A percentile compares a stretch with the other conserved stretches of the same genome.
These are phyloP conservation scores for Fusarium longipes DNA, from an alignment of 2,329 filamentous ascomycete species.

Conservation along the genomic window DNA sequence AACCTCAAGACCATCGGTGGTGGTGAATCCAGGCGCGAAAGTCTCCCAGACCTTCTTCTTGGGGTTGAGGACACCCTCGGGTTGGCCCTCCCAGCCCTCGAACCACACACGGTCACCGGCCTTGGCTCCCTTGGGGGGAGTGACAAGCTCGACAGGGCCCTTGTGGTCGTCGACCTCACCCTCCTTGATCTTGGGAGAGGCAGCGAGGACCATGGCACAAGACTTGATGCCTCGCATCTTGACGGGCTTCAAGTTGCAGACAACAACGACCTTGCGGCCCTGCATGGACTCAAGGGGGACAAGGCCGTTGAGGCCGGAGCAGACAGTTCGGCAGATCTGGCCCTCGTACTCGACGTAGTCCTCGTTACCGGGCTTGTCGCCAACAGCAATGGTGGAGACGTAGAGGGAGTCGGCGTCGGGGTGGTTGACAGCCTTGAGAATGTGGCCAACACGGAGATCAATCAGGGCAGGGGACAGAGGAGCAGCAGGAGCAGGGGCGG, in stretches of 20 bases:
- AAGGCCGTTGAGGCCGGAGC: constrained; percentile 94
- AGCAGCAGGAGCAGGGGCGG: constrained; percentile 74
- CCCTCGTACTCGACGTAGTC: constrained; percentile 94
- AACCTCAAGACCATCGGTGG: constrained; percentile 82
- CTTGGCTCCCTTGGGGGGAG: constrained; percentile 79
- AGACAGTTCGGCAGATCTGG: constrained; percentile 92
- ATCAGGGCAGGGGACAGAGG: constrained; percentile 87
- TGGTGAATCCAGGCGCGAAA: constrained; percentile 96
- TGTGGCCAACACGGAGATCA: constrained; percentile 95
- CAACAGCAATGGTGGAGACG: constrained; percentile 95
- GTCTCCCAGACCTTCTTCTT: constrained; percentile 99
- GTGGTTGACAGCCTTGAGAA: constrained; percentile 94
- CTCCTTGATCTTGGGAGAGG: constrained; percentile 83
- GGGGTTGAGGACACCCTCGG: constrained; percentile 92
- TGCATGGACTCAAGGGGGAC: constrained; percentile 97
- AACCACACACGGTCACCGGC: constrained; percentile 93
- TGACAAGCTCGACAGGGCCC: constrained; percentile 91
- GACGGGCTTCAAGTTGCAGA: constrained; percentile 98
- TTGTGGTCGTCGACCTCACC: constrained; percentile 85
- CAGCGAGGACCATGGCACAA: constrained; percentile 91
- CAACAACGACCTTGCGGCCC: constrained; percentile 90
- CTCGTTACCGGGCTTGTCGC: constrained; percentile 81
- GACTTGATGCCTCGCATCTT: constrained; percentile 93
- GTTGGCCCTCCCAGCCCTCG: constrained; percentile 92
- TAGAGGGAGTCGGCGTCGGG: constrained; percentile 96